These are phyloP conservation scores for Xylariales sp. DNA, from an alignment of 2,329 filamentous ascomycete species.

Conservation along the genomic window DNA sequence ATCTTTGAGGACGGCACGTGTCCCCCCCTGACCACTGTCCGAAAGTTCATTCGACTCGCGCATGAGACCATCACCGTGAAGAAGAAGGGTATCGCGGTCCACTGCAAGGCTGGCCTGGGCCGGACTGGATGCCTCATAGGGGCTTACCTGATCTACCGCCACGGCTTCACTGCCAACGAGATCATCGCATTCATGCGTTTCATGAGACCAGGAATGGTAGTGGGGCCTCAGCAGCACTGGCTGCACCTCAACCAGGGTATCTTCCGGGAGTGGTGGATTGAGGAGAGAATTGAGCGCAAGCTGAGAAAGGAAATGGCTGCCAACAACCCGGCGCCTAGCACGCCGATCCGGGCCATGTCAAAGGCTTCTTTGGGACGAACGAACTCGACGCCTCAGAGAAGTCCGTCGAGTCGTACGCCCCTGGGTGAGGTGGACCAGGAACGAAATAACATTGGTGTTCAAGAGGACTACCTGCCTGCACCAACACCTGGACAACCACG, in stretches of 20 bases:
- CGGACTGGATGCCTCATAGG: slow-evolving; percentile 95
- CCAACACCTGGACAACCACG: slow-evolving; percentile 94
- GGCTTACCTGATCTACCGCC: slow-evolving; percentile 93
- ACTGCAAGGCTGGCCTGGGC: slow-evolving; percentile 96
- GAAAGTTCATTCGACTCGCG: slow-evolving; percentile 89
- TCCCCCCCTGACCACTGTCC: slow-evolving; percentile 80
- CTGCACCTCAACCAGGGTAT: slow-evolving; percentile 93
- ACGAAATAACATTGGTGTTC: slow-evolving; percentile 58
- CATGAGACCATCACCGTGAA: slow-evolving; percentile 90
- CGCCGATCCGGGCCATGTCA: slow-evolving; percentile 57
- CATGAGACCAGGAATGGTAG: slow-evolving; percentile 98
- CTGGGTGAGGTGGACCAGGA: slow-evolving; percentile 94
- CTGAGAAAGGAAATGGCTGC: slow-evolving; percentile 55
- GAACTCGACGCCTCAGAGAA: slow-evolving; percentile 77
- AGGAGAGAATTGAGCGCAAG: slow-evolving; percentile 73
- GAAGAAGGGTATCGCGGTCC: slow-evolving; percentile 91
- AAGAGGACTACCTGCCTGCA: slow-evolving; percentile 88
- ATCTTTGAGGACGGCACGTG: slow-evolving; percentile 99
- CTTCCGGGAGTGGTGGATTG: slow-evolving; percentile 98
- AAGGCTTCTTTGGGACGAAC: slow-evolving; percentile 53
- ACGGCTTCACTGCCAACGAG: slow-evolving; percentile 96
- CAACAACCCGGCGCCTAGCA: slow-evolving; percentile 49
- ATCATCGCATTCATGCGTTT: slow-evolving; percentile 98
- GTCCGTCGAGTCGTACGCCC: slow-evolving; percentile 70
- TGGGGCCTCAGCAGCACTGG: slow-evolving; percentile 98